phyloP scores from a whole-genome alignment of 2,329 filamentous ascomycete genomes.

The Chrysoporthe deuterocubensis region DNA sequence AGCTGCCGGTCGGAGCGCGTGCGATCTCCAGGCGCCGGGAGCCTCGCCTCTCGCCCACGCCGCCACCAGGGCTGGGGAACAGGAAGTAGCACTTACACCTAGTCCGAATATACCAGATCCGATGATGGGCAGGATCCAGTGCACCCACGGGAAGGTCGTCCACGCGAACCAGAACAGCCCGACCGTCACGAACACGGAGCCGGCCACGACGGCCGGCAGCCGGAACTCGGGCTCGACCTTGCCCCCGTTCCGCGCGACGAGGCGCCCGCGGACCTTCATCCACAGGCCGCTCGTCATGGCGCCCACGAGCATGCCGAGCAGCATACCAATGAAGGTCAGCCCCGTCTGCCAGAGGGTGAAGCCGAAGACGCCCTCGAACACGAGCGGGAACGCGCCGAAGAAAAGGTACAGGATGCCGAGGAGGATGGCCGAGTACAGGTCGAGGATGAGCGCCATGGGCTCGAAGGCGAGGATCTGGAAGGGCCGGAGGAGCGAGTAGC shows the following conservation, averaged over 20 bases:
- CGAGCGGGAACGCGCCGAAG: conserved; percentile 83
- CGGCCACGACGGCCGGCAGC: conserved; percentile 74
- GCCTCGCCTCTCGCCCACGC: neutral
- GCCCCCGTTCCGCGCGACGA: conserved; percentile 59
- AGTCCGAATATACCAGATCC: conserved; percentile 72
- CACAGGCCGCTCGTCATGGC: conserved; percentile 69
- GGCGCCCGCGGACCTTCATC: conserved; percentile 60
- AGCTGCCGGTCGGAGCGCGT: too few relatives aligned
- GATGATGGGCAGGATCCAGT: conserved; percentile 78
- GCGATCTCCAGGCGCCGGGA: too few relatives aligned
- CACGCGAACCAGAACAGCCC: conserved; percentile 90
- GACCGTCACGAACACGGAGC: conserved; percentile 76
- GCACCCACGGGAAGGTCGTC: conserved; percentile 75
- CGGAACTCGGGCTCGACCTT: conserved; percentile 85
- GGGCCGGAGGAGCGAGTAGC: conserved; percentile 66
- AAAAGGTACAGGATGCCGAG: conserved; percentile 88
- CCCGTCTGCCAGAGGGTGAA: conserved; percentile 82
- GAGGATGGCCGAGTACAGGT: conserved; percentile 81
- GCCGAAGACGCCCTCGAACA: conserved; percentile 74
- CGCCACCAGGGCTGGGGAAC: neutral
- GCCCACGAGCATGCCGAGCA: conserved; percentile 69
- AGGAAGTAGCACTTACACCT: conserved; percentile 57
- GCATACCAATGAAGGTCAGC: conserved; percentile 75
- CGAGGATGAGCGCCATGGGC: conserved; percentile 84
- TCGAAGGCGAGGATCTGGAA: conserved; percentile 81